Percentiles rank a stretch among this genome's conserved stretches.
Evolutionary conservation across 2,329 filamentous ascomycete genomes (phyloP).

Genomic region (Trichoderma pleuroti): DNA sequence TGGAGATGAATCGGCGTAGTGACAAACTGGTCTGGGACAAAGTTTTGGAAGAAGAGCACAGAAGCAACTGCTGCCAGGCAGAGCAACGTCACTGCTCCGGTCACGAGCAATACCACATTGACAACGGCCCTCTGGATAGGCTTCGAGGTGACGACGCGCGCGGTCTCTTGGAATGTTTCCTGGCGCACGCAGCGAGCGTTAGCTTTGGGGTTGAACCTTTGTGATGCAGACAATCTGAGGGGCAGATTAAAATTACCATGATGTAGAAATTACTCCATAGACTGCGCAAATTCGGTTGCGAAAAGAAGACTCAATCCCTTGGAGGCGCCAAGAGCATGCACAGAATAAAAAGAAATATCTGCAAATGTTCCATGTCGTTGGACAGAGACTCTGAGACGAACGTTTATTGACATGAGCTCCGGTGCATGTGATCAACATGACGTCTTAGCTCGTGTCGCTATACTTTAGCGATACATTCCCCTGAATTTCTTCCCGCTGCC

Average conservation of each 20-base stretch:
- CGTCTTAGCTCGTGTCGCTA: neutral
- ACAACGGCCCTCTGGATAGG: slow-evolving; percentile 49
- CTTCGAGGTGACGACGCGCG: slow-evolving; percentile 46
- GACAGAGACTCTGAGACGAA: neutral
- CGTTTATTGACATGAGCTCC: neutral
- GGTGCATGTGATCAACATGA: slow-evolving; percentile 19
- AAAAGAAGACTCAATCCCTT: neutral
- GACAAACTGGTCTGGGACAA: slow-evolving; percentile 53
- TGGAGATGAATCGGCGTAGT: slow-evolving; percentile 53
- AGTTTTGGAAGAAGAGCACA: slow-evolving; percentile 53
- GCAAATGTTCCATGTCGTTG: neutral
- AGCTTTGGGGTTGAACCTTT: neutral
- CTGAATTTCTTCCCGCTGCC: neutral
- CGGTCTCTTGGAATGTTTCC: slow-evolving; percentile 37
- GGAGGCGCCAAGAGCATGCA: neutral
- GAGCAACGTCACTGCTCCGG: slow-evolving; percentile 43
- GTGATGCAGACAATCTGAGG: neutral
- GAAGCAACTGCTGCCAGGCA: slow-evolving; percentile 48
- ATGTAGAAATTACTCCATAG: slow-evolving; percentile 3
- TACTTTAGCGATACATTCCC: neutral
- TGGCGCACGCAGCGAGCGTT: slow-evolving; percentile 19
- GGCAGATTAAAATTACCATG: neutral
- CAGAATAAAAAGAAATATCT: neutral
- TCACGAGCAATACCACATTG: slow-evolving; percentile 44
- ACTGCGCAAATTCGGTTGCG: neutral